These are phyloP conservation scores for Spizellomyces sp. DNA, from an alignment of 192 early-diverging fungal species.

Conservation along the genomic window DNA sequence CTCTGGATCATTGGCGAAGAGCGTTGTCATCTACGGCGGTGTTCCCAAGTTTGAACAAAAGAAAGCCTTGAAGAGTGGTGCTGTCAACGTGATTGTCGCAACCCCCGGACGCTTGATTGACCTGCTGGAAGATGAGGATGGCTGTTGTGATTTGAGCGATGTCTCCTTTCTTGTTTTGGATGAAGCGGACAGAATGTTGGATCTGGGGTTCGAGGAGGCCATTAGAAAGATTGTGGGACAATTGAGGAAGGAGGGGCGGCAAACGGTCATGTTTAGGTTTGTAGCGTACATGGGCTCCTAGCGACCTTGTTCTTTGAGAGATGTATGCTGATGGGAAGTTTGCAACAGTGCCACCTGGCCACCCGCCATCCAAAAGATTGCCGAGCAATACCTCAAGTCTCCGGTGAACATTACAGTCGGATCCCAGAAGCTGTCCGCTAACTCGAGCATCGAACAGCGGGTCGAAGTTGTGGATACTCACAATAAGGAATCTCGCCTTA, in stretches of 20 bases:
- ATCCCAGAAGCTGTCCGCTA: slow-evolving; percentile 85
- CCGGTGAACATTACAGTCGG: slow-evolving; percentile 86
- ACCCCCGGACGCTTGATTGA: slow-evolving; percentile 97
- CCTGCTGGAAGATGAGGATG: slow-evolving; percentile 65
- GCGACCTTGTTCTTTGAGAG: background rate
- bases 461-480: slow-evolving; percentile 86
- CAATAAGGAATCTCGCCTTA: slow-evolving; percentile 73
- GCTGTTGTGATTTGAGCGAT: slow-evolving; percentile 67
- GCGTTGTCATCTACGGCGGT: slow-evolving; percentile 89
- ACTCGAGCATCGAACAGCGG: slow-evolving; percentile 80
- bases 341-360: slow-evolving; percentile 85
- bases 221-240: slow-evolving; percentile 83
- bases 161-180: slow-evolving; percentile 92
- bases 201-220: slow-evolving; percentile 90
- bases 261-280: slow-evolving; percentile 87
- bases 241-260: slow-evolving; percentile 65
- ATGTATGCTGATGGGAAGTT: background rate
- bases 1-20: slow-evolving; percentile 61
- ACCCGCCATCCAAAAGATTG: slow-evolving; percentile 81
- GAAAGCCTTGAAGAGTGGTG: slow-evolving; percentile 42
- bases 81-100: slow-evolving; percentile 80
- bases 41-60: slow-evolving; percentile 62
- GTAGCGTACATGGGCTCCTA: background rate
- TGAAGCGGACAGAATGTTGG: slow-evolving; percentile 98
- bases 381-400: slow-evolving; percentile 76